phyloP scores from a whole-genome alignment of 1,139 yeast genomes.

The Protomyces macrosporus region DNA sequence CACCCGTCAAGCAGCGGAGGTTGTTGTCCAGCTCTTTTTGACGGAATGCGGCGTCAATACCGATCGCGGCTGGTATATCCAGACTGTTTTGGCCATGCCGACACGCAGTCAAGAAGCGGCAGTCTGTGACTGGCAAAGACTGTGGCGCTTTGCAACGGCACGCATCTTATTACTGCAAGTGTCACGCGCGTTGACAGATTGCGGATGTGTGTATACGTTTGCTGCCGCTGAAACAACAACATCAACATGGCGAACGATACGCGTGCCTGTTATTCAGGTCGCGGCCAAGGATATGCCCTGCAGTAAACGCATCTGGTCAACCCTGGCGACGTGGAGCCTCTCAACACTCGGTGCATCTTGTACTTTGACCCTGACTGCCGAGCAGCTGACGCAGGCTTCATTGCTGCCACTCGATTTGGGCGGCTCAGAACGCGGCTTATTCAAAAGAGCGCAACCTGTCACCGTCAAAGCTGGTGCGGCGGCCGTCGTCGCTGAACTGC shows the following conservation, averaged over 20 bases:
- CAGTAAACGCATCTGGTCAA: conserved; percentile 1
- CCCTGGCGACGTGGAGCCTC: not conserved
- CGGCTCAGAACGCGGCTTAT: not conserved
- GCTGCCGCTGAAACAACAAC: not conserved
- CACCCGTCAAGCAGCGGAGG: not conserved
- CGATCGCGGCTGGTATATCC: not conserved
- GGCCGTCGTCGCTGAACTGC: not conserved
- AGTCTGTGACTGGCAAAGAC: conserved; percentile 2
- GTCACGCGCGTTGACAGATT: conserved; percentile 21
- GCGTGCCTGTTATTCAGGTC: not conserved
- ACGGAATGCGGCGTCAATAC: not conserved
- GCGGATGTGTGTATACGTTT: conserved; percentile 12
- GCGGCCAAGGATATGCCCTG: conserved; percentile 14
- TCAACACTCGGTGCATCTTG: not conserved
- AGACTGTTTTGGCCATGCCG: not conserved
- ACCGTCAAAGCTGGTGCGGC: not conserved
- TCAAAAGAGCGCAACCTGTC: not conserved
- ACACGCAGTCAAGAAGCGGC: not conserved
- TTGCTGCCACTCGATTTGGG: not conserved
- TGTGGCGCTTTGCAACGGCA: conserved; percentile 21
- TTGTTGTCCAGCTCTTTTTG: conserved; percentile 1
- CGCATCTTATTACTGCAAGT: conserved; percentile 21
- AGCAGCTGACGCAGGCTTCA: not conserved
- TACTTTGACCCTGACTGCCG: not conserved
- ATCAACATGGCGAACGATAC: conserved; percentile 1